phyloP scores from a whole-genome alignment of 1,284 basidiomycete genomes.

The Trichosporon sp. region DNA sequence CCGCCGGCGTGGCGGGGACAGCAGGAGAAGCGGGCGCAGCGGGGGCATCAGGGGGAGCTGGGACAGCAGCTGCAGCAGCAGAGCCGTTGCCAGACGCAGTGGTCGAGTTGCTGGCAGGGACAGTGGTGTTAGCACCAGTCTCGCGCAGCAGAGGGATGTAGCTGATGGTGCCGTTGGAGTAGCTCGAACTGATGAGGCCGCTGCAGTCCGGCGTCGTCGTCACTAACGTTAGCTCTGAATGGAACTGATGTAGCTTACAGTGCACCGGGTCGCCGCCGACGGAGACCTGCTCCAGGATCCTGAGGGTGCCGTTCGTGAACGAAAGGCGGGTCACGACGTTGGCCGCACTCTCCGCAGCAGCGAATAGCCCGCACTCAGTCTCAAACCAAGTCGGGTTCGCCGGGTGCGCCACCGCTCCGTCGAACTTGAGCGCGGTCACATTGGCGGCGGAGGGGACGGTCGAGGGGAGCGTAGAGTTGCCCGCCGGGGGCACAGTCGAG shows the following conservation, averaged over 20 bases:
- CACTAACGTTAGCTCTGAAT: background rate
- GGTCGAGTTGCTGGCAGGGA: background rate
- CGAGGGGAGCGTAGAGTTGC: too few species aligned
- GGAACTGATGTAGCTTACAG: background rate
- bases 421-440: background rate
- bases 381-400: constrained; percentile 14
- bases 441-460: background rate
- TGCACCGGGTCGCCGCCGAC: constrained; percentile 16
- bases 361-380: constrained; percentile 7
- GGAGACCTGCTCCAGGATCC: background rate
- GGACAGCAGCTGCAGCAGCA: background rate
- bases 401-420: background rate
- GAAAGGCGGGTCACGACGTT: constrained; percentile 10
- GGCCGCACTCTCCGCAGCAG: constrained; percentile 1
- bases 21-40: background rate
- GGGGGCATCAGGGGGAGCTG: too few species aligned
- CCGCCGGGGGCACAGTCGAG: too few species aligned
- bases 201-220: background rate
- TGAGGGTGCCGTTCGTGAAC: background rate
- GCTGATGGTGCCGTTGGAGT: constrained; percentile 6
- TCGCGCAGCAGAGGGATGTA: constrained; percentile 4
- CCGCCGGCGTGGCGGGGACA: background rate
- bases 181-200: constrained; percentile 11
- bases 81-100: background rate
- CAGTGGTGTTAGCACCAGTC: background rate